Conservation (phyloP, 148 eudicot genomes). For the Persicaria maculosa region DNA sequence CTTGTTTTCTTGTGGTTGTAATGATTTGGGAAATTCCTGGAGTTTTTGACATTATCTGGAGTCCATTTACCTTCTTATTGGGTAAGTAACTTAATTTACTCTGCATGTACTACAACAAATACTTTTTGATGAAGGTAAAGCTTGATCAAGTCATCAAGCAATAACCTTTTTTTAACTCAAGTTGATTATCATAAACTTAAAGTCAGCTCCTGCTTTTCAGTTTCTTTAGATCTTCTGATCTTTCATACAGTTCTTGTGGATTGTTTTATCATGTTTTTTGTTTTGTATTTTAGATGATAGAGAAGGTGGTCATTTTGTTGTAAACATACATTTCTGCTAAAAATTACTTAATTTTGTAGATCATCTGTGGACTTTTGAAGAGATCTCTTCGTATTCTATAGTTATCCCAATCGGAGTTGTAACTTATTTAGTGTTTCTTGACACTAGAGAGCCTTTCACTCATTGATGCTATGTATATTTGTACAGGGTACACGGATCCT, state of each 20-base stretch:
- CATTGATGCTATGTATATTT: neutral
- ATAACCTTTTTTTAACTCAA: neutral
- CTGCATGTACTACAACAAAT: neutral
- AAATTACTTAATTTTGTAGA: neutral
- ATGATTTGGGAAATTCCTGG: constrained; percentile 91
- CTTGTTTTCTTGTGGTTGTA: constrained; percentile 75
- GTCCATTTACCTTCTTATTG: constrained; percentile 64
- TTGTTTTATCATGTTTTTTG: neutral
- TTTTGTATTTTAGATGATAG: neutral
- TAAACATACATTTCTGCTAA: neutral
- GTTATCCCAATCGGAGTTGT: neutral
- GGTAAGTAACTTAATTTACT: constrained; percentile 35
- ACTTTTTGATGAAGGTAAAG: neutral
- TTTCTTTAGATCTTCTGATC: neutral
- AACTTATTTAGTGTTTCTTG: constrained; percentile 4
- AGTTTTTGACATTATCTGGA: constrained; percentile 72
- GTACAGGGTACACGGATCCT: constrained; percentile 83
- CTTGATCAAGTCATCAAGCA: constrained; percentile 2
- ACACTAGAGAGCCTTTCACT: neutral
- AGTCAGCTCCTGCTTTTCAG: neutral
- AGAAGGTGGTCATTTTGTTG: neutral
- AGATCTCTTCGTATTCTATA: neutral
- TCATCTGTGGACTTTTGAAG: neutral
- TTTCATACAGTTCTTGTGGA: neutral
- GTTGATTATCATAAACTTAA: neutral